These are phyloP conservation scores for Fusarium agapanthi DNA, from an alignment of 2,329 filamentous ascomycete species.

Conservation along the genomic window DNA sequence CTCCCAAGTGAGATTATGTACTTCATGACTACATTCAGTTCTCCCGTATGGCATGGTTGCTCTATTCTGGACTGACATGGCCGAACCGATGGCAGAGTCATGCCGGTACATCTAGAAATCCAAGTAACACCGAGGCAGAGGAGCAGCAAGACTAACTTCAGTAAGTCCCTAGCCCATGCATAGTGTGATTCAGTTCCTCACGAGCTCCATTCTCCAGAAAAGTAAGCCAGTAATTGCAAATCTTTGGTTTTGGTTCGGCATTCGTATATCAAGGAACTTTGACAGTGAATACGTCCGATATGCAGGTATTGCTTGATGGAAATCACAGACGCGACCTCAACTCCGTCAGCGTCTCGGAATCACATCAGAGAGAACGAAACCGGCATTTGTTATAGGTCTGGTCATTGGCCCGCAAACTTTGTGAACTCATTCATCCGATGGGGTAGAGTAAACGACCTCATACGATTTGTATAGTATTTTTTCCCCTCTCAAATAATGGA, in stretches of 20 bases:
- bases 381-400: background rate
- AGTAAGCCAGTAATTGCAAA: background rate
- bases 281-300: background rate
- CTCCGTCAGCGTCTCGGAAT: background rate
- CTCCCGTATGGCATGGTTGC: background rate
- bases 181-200: background rate
- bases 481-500: background rate
- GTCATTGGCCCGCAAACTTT: slow-evolving; percentile 5
- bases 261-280: background rate
- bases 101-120: background rate
- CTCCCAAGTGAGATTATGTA: background rate
- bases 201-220: background rate
- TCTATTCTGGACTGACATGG: background rate
- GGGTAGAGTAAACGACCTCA: slow-evolving; percentile 15
- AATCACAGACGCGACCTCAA: background rate
- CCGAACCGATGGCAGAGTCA: background rate
- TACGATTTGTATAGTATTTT: slow-evolving; percentile 21
- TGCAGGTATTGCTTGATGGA: slow-evolving; percentile 2
- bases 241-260: background rate
- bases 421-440: background rate
- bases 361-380: background rate
- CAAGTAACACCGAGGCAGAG: slow-evolving; percentile 14
- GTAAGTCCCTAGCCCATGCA: background rate
- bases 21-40: background rate
- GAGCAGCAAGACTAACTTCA: background rate